Evolutionary conservation across 495 filamentous ascomycete species (phyloP).

Genomic region (Niebla homalea): DNA sequence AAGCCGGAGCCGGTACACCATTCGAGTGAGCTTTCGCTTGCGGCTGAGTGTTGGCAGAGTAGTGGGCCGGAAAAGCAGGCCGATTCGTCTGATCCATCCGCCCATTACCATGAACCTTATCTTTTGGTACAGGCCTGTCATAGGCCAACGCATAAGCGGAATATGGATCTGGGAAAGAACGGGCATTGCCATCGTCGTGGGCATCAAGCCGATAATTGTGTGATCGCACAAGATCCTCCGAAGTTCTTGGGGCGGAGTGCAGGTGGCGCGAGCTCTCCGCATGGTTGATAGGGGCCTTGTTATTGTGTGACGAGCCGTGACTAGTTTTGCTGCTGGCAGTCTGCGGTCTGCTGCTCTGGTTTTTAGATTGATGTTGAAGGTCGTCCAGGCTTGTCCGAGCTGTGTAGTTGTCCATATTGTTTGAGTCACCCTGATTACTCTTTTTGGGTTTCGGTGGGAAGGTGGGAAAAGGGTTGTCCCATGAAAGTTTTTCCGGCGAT

Average conservation of each 20-base stretch:
- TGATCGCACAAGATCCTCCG: neutral
- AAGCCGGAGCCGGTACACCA: neutral
- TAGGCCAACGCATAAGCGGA: neutral
- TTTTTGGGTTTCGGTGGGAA: constrained; percentile 43
- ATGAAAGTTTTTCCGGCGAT: constrained; percentile 37
- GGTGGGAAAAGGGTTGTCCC: constrained; percentile 55
- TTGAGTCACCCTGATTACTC: constrained; percentile 2
- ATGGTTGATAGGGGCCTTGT: neutral
- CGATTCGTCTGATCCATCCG: constrained; percentile 5
- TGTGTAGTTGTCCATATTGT: constrained; percentile 7
- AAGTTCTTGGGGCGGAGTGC: neutral
- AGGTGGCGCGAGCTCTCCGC: neutral
- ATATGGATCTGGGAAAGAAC: neutral
- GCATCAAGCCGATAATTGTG: neutral
- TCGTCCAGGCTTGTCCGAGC: constrained; percentile 34
- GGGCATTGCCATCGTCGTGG: neutral
- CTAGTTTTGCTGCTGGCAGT: constrained; percentile 16
- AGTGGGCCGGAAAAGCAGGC: neutral
- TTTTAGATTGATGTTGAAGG: constrained; percentile 45
- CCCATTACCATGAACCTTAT: neutral
- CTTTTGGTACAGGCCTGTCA: constrained; percentile 1
- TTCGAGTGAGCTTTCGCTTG: neutral
- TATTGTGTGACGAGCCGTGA: neutral
- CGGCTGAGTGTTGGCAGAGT: constrained; percentile 9
- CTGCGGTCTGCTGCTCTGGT: constrained; percentile 25